Evolutionary conservation across 108 stramenopile genomes (phyloP).

Genomic region (Nitzschia inconspicua): DNA sequence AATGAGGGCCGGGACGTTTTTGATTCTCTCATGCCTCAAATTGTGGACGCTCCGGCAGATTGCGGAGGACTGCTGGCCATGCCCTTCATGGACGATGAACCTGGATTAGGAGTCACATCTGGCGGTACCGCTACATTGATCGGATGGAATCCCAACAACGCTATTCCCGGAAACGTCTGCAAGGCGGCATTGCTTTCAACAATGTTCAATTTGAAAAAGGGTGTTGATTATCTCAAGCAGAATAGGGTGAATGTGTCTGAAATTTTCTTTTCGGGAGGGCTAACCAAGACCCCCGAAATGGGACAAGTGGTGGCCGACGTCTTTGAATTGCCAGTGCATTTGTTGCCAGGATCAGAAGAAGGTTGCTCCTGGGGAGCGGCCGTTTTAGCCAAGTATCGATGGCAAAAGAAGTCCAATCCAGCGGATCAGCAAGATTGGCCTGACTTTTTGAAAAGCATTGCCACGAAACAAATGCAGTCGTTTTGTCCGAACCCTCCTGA

Average conservation of each 20-base stretch:
- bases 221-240: neutral
- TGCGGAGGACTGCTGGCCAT: slow-evolving; percentile 49
- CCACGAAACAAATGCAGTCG: slow-evolving; percentile 2
- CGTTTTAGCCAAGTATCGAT: slow-evolving; percentile 33
- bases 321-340: slow-evolving; percentile 30
- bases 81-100: slow-evolving; percentile 56
- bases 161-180: slow-evolving; percentile 28
- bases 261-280: slow-evolving; percentile 41
- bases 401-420: neutral
- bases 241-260: slow-evolving; percentile 4
- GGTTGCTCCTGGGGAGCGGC: slow-evolving; percentile 49
- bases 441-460: slow-evolving; percentile 19
- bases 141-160: slow-evolving; percentile 38
- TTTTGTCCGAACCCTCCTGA: slow-evolving; percentile 10
- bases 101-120: slow-evolving; percentile 25
- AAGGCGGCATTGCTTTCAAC: slow-evolving; percentile 43
- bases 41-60: slow-evolving; percentile 34
- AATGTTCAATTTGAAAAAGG: slow-evolving; percentile 32
- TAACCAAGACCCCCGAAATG: slow-evolving; percentile 40
- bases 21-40: slow-evolving; percentile 25
- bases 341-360: slow-evolving; percentile 40
- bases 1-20: slow-evolving; percentile 15
- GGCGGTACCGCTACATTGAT: slow-evolving; percentile 37
- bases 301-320: slow-evolving; percentile 56
- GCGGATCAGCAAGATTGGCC: slow-evolving; percentile 11